Evolutionary conservation across 2,329 filamentous ascomycete genomes (phyloP).

Genomic region (Hypoxylon sp.): DNA sequence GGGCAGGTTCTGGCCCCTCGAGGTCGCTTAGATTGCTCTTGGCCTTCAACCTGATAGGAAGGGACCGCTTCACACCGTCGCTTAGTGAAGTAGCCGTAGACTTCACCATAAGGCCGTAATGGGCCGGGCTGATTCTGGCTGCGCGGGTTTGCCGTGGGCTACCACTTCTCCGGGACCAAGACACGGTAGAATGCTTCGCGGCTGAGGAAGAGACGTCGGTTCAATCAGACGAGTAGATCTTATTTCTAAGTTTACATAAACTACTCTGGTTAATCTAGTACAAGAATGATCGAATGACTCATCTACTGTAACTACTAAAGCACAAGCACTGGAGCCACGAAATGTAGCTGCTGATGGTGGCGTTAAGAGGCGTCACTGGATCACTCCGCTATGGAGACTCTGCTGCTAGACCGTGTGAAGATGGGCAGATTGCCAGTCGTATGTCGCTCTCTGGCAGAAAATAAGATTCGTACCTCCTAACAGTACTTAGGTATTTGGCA

Average conservation of each 20-base stretch:
- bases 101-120: constrained; percentile 1
- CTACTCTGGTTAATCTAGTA: too few species aligned
- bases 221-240: not conserved
- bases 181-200: not conserved
- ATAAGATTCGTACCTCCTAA: not conserved
- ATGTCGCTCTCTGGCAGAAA: not conserved
- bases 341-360: constrained; percentile 10
- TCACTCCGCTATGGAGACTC: not conserved
- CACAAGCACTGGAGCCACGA: not conserved
- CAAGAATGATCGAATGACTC: not conserved
- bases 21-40: constrained; percentile 1
- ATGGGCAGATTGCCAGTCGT: not conserved
- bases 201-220: not conserved
- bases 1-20: not conserved
- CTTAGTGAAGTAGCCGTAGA: not conserved
- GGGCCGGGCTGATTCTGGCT: not conserved
- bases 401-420: constrained; percentile 1
- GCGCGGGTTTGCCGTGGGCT: not conserved
- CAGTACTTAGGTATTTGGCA: not conserved
- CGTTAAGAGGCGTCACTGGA: constrained; percentile 1
- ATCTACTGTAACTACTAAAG: not conserved
- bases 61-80: constrained; percentile 3
- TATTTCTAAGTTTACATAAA: constrained; percentile 15
- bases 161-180: constrained; percentile 2
- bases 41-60: not conserved